Base-by-base conservation (phyloP, 2,329 filamentous ascomycete species). In the Colletotrichum spinosum region DNA sequence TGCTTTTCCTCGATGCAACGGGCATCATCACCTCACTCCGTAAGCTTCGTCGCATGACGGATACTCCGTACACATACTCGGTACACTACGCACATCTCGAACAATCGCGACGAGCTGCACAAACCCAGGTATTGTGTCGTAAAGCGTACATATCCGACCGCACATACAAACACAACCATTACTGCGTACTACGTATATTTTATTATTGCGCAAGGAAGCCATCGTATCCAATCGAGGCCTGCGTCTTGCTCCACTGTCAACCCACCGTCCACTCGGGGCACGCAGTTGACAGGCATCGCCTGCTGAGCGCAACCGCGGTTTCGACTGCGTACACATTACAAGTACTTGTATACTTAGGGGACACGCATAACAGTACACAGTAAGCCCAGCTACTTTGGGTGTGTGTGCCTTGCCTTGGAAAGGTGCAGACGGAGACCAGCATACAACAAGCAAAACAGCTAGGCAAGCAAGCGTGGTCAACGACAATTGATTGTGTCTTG, bases 231-330 rank as follows among this genome's bases (percentile, higher is more conserved):
- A 65, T 65, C 45, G 61, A 55, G 33, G 39, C 5, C 35, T 48
- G 15, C n/a, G 48, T 6, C 45, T n/a, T 10, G 48, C 12, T 48
- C 56, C 57, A 61, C 45, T 39, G 44, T 10, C 37, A 55, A 11
- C 45, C 45, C 42, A 50, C 45, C 51, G 44, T 61, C 51, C 59
- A 56, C 59, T 56, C 45, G 17, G 33, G 59, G 59, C 53, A 41
- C 37, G 35, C 33, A 37, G 35, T 54, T 51, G 56, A 60, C 56
- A 60, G 44, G 56, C 61, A 60, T 65, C 38, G 34, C 39, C 48
- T 61, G 57, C 58, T 44, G 42, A 48, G 58, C 10, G 58, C 51
- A 58, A 37, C 38, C 10, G 37, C 17, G 13, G 11, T 11, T 35
- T 33, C 17, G 52, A 50, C 38, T 17, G 25, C 25, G 25, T 25